Conservation (phyloP, 2,329 filamentous ascomycete genomes). For the Myriosclerotinia curreyana region DNA sequence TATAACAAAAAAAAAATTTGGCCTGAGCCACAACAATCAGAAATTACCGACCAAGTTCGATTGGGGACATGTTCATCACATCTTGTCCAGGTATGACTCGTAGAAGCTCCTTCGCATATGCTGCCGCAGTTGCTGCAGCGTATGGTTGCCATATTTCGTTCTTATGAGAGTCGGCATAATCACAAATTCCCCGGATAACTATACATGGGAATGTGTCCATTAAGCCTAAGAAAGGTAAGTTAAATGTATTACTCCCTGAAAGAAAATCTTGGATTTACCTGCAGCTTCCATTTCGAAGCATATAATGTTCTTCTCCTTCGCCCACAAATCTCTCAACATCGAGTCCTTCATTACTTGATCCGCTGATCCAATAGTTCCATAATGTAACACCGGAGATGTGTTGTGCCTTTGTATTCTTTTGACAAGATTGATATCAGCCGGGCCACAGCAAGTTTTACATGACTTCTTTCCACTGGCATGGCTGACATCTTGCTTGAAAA, state of each 20-base stretch:
- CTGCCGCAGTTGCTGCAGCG: slow-evolving; percentile 23
- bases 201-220: slow-evolving; percentile 25
- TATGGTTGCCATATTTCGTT: slow-evolving; percentile 25
- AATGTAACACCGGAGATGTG: slow-evolving; percentile 41
- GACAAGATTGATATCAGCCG: slow-evolving; percentile 7
- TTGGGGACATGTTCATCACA: slow-evolving; percentile 4
- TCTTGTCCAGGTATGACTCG: slow-evolving; percentile 6
- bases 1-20: background rate
- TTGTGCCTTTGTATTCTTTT: background rate
- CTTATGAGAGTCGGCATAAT: slow-evolving; percentile 27
- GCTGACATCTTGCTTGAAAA: slow-evolving; percentile 34
- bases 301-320: slow-evolving; percentile 10
- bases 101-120: slow-evolving; percentile 24
- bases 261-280: slow-evolving; percentile 7
- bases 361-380: slow-evolving; percentile 21
- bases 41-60: slow-evolving; percentile 12
- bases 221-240: slow-evolving; percentile 10
- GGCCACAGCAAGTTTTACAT: slow-evolving; percentile 10
- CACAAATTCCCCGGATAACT: slow-evolving; percentile 25
- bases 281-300: slow-evolving; percentile 25
- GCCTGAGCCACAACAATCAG: background rate
- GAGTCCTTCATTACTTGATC: slow-evolving; percentile 23
- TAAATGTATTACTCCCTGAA: background rate
- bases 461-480: slow-evolving; percentile 23
- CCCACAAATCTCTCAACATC: slow-evolving; percentile 6